Percentiles rank a stretch among this genome's conserved stretches.
Conservation (phyloP, 148 eudicot species). For the Rhododendron simsii region DNA sequence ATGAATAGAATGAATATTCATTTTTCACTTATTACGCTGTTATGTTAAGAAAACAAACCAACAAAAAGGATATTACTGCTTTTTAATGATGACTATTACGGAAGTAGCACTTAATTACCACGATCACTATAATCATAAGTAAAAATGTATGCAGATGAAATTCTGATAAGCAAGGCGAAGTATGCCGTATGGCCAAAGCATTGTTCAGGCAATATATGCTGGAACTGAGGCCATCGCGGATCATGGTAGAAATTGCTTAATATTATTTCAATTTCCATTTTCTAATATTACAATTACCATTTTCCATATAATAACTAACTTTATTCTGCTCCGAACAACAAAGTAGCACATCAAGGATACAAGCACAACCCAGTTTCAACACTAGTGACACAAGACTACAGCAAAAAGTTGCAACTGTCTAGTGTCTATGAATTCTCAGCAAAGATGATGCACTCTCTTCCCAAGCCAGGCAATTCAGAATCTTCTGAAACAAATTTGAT, state of each 20-base stretch:
- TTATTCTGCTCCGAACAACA: not conserved
- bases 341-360: not conserved
- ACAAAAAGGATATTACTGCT: not conserved
- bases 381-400: not conserved
- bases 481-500: not conserved
- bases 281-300: not conserved
- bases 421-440: not conserved
- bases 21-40: not conserved
- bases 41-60: not conserved
- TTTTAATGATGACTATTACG: not conserved
- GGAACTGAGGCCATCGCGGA: not conserved
- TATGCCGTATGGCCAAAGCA: not conserved
- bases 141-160: not conserved
- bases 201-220: not conserved
- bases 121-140: not conserved
- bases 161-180: not conserved
- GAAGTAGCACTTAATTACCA: not conserved
- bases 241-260: conserved; percentile 3
- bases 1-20: not conserved
- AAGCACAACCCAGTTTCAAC: not conserved
- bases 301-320: not conserved
- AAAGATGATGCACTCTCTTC: not conserved
- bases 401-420: not conserved
- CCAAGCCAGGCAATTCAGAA: not conserved
- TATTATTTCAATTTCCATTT: not conserved